phyloP scores from a whole-genome alignment of 371 early-diverging fungal species.

The Enterocytospora artemiae region DNA sequence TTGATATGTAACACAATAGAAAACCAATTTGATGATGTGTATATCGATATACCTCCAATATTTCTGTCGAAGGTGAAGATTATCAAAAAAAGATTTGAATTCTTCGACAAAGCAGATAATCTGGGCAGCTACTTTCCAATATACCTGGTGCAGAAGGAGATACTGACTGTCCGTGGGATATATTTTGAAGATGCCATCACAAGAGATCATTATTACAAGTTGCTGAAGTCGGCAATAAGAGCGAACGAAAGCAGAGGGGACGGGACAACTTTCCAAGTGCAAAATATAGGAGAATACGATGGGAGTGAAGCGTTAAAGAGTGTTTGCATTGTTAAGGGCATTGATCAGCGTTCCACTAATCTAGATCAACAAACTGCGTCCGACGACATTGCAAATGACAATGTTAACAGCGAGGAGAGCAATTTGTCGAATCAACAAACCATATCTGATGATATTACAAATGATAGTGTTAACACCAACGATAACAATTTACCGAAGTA shows the following conservation, averaged over 20 bases:
- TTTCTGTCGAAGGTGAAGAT: slow-evolving; percentile 11
- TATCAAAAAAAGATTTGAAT: slow-evolving; percentile 6
- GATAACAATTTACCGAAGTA: no score
- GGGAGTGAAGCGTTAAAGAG: no score
- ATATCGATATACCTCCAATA: slow-evolving; percentile 28
- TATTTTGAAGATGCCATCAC: slow-evolving; percentile 37
- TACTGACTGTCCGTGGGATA: background rate
- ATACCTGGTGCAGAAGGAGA: slow-evolving; percentile 23
- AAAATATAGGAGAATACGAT: background rate
- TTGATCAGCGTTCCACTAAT: no score
- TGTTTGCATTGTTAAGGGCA: no score
- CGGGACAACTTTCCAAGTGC: background rate
- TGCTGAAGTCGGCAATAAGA: background rate
- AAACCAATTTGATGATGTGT: slow-evolving; percentile 13
- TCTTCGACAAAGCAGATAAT: slow-evolving; percentile 17
- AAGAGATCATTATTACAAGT: slow-evolving; percentile 20
- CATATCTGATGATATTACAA: no score
- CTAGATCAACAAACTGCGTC: no score
- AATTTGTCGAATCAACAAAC: no score
- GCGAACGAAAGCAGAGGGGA: no score
- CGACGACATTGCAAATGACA: no score
- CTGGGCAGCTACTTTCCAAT: slow-evolving; percentile 10
- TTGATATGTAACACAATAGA: slow-evolving; percentile 27
- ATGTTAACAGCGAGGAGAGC: no score
- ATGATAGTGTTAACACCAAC: no score